phyloP scores from a whole-genome alignment of 306 rosid genomes.

The Spatholobus suberectus region DNA sequence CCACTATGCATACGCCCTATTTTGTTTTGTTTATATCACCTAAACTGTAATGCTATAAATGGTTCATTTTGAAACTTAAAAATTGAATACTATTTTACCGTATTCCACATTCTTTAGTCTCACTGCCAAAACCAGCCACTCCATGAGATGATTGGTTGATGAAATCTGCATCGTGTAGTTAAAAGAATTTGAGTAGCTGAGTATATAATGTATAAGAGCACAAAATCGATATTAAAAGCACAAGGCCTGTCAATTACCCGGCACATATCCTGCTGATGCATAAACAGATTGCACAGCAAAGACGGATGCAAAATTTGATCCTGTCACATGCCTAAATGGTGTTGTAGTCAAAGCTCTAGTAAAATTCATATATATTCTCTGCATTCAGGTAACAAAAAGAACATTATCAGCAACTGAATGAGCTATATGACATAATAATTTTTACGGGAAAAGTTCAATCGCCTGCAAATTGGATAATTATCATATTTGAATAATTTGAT shows the following conservation, averaged over 20 bases:
- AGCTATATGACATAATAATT: constrained; percentile 2
- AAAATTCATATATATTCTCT: constrained; percentile 59
- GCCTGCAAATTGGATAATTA: constrained; percentile 11
- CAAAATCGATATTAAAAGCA: constrained; percentile 34
- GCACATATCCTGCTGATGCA: constrained; percentile 52
- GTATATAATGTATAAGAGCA: constrained; percentile 7
- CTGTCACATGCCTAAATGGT: constrained; percentile 47
- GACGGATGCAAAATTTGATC: constrained; percentile 45
- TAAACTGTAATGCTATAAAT: background rate
- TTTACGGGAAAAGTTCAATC: background rate
- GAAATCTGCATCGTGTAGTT: constrained; percentile 53
- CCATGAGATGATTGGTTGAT: constrained; percentile 38
- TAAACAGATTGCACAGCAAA: constrained; percentile 46
- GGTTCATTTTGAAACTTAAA: background rate
- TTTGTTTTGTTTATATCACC: constrained; percentile 6
- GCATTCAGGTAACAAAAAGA: constrained; percentile 31
- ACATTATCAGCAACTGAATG: constrained; percentile 8
- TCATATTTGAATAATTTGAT: background rate
- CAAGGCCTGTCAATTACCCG: constrained; percentile 47
- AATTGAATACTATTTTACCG: constrained; percentile 55
- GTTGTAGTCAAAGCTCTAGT: constrained; percentile 52
- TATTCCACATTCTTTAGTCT: constrained; percentile 49
- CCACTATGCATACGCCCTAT: background rate
- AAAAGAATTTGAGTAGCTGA: constrained; percentile 22
- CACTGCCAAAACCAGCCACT: constrained; percentile 45